Conservation (phyloP, 805 yeast species). For the Cyberlindnera veronae region DNA sequence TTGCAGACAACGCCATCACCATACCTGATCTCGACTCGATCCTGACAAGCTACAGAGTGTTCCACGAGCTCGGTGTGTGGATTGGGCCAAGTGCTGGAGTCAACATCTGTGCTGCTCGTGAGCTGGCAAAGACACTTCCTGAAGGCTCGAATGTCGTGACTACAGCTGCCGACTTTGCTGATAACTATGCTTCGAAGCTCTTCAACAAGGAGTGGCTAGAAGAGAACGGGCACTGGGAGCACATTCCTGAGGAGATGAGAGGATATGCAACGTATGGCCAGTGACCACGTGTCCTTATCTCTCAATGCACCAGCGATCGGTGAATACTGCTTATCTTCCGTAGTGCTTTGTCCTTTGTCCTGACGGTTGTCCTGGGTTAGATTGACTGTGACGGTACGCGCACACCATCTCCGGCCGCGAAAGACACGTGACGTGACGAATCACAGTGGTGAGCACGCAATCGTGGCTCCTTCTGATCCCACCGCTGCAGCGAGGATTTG, state of each 20-base stretch:
- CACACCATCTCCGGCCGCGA: too few relatives aligned
- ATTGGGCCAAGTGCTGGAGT: slow-evolving; percentile 26
- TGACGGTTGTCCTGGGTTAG: too few relatives aligned
- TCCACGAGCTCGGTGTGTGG: slow-evolving; percentile 18
- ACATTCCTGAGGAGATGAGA: slow-evolving; percentile 17
- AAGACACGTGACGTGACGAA: slow-evolving; percentile 1
- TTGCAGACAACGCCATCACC: slow-evolving; percentile 19
- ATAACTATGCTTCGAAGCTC: slow-evolving; percentile 24
- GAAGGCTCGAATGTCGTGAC: slow-evolving; percentile 26
- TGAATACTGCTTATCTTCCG: too few relatives aligned
- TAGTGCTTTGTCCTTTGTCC: too few relatives aligned
- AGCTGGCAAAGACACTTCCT: slow-evolving; percentile 22
- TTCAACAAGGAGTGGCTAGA: slow-evolving; percentile 20
- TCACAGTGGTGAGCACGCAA: slow-evolving; percentile 3
- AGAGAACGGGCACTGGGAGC: slow-evolving; percentile 23
- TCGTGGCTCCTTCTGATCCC: slow-evolving; percentile 5
- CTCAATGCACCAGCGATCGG: too few relatives aligned
- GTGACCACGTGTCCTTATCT: too few relatives aligned
- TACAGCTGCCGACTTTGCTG: slow-evolving; percentile 22
- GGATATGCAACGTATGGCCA: slow-evolving; percentile 13
- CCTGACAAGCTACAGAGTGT: slow-evolving; percentile 16
- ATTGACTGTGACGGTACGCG: too few relatives aligned
- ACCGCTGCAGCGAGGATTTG: slow-evolving; percentile 2
- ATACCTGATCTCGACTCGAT: slow-evolving; percentile 20
- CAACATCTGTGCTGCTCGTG: slow-evolving; percentile 23